Percentiles rank a stretch among this genome's conserved stretches.
Evolutionary conservation across 768 basidiomycete genomes (phyloP).

Genomic region (Pisolithus sp.): DNA sequence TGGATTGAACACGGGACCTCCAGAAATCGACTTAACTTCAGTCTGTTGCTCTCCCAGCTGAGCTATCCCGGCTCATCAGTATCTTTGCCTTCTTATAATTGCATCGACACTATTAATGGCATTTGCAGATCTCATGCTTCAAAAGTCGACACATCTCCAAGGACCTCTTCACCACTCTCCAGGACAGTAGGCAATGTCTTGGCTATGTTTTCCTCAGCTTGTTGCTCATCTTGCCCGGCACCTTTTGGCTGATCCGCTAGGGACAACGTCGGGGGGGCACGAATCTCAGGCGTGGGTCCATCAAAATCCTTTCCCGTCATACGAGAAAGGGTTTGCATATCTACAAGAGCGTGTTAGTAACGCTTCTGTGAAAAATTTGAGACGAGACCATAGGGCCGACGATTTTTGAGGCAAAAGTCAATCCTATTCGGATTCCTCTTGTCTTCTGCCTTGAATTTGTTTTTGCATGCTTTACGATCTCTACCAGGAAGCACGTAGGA

Average conservation of each 20-base stretch:
- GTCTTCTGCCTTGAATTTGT: conserved; percentile 90
- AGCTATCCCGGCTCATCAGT: conserved; percentile 49
- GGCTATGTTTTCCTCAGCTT: conserved; percentile 11
- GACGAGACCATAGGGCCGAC: conserved; percentile 57
- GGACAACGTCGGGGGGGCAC: conserved; percentile 31
- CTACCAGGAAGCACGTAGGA: conserved; percentile 80
- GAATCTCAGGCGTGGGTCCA: conserved; percentile 70
- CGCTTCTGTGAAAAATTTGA: neutral
- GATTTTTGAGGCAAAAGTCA: conserved; percentile 66
- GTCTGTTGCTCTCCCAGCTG: conserved; percentile 74
- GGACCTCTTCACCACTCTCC: conserved; percentile 21
- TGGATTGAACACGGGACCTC: conserved; percentile 55
- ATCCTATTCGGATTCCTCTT: conserved; percentile 73
- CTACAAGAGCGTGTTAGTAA: conserved; percentile 28
- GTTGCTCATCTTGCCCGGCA: neutral
- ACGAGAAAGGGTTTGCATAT: conserved; percentile 64
- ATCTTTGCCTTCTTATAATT: neutral
- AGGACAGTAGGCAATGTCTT: conserved; percentile 32
- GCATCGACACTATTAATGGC: too few species aligned
- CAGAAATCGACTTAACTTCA: conserved; percentile 42
- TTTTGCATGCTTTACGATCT: conserved; percentile 84
- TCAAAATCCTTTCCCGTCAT: conserved; percentile 86
- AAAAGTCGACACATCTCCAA: conserved; percentile 25
- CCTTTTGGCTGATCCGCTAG: conserved; percentile 22
- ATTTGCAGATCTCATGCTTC: conserved; percentile 5